A percentile compares a stretch with the other conserved stretches of the same genome.
These are phyloP conservation scores for Coniferiporia weirii DNA, from an alignment of 1,284 basidiomycete species.

Conservation along the genomic window DNA sequence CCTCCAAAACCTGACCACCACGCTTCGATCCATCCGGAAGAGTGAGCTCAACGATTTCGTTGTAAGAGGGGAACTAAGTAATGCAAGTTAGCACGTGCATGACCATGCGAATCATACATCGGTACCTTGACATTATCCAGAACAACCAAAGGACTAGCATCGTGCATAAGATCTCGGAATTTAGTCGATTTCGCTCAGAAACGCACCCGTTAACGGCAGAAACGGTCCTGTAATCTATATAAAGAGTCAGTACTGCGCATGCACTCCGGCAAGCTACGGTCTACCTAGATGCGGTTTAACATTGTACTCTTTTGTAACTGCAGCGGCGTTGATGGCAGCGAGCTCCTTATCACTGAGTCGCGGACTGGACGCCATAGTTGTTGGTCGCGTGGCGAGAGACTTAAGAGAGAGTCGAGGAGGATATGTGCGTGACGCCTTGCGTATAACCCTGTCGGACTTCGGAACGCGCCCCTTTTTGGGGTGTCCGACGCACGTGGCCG, in stretches of 20 bases:
- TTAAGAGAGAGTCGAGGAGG: not conserved
- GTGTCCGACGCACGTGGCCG: too few relatives aligned
- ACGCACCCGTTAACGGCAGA: constrained; percentile 93
- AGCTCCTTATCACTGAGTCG: constrained; percentile 70
- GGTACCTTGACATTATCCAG: constrained; percentile 96
- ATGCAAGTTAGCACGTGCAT: constrained; percentile 13
- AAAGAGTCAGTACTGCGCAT: constrained; percentile 20
- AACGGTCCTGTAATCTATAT: constrained; percentile 88
- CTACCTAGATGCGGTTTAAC: constrained; percentile 88
- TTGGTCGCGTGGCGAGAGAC: not conserved
- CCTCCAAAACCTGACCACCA: constrained; percentile 97
- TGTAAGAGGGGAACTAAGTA: constrained; percentile 93
- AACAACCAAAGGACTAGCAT: constrained; percentile 81
- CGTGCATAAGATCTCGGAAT: constrained; percentile 20
- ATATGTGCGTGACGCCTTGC: not conserved
- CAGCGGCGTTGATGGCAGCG: constrained; percentile 81
- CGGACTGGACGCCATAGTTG: constrained; percentile 27
- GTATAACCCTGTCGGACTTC: too few relatives aligned
- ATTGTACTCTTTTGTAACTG: constrained; percentile 78
- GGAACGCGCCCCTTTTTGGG: too few relatives aligned
- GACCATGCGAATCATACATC: constrained; percentile 21
- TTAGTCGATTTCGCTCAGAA: constrained; percentile 13
- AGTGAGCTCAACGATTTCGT: constrained; percentile 96
- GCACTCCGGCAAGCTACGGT: not conserved
- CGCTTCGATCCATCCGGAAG: constrained; percentile 94